A percentile compares a stretch with the other conserved stretches of the same genome.
phyloP scores from a whole-genome alignment of 495 filamentous ascomycete genomes.

The Penicillium desertorum region DNA sequence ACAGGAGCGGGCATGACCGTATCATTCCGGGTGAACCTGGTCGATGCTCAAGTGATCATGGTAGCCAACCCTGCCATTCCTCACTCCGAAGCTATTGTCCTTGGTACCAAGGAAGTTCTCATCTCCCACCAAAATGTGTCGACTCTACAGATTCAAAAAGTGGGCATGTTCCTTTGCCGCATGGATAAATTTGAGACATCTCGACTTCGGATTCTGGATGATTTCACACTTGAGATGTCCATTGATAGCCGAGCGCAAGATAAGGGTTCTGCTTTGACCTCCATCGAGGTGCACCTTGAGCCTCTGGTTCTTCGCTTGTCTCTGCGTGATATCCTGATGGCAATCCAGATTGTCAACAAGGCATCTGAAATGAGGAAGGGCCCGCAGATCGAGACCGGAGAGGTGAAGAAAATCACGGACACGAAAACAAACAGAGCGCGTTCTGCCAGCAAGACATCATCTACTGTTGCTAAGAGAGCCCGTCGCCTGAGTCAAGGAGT shows the following conservation, averaged over 20 bases:
- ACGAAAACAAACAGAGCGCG: conserved; percentile 56
- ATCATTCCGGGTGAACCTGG: conserved; percentile 89
- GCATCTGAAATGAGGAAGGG: conserved; percentile 76
- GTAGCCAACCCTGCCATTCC: conserved; percentile 89
- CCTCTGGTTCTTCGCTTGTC: conserved; percentile 91
- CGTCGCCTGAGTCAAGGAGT: conserved; percentile 42
- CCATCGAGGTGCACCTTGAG: conserved; percentile 82
- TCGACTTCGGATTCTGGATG: conserved; percentile 85
- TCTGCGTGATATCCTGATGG: conserved; percentile 89
- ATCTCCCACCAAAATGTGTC: conserved; percentile 91
- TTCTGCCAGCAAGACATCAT: conserved; percentile 62
- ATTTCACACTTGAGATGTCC: conserved; percentile 88
- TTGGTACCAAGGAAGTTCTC: conserved; percentile 90
- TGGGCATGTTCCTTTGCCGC: conserved; percentile 97
- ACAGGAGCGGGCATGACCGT: conserved; percentile 61
- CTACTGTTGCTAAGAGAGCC: conserved; percentile 53
- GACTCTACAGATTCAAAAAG: conserved; percentile 85
- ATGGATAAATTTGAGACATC: conserved; percentile 95
- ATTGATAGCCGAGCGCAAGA: conserved; percentile 74
- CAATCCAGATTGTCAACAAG: conserved; percentile 88
- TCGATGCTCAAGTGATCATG: conserved; percentile 92
- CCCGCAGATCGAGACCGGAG: conserved; percentile 48
- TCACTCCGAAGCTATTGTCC: conserved; percentile 92
- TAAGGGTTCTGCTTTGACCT: conserved; percentile 66
- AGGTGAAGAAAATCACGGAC: conserved; percentile 65